phyloP scores from a whole-genome alignment of 2,329 filamentous ascomycete species.

The Colletotrichum aenigma region DNA sequence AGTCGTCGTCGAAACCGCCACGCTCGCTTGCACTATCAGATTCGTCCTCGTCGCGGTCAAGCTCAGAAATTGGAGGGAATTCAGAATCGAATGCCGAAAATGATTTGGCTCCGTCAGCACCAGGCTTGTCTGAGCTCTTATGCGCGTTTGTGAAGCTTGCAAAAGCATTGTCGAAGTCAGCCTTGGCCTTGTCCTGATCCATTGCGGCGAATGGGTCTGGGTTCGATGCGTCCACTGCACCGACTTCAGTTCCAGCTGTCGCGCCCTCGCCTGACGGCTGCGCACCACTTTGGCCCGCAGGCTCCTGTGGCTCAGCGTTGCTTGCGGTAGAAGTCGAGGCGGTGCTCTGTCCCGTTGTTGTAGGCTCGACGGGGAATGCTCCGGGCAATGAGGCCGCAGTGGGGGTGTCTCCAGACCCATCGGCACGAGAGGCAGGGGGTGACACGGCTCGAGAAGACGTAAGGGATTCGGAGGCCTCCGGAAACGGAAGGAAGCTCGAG shows the following conservation, averaged over 20 bases:
- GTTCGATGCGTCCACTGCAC: background rate
- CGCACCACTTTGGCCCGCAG: slow-evolving; percentile 27
- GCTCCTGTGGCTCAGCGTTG: slow-evolving; percentile 26
- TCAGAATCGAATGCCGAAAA: slow-evolving; percentile 70
- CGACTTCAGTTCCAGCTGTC: slow-evolving; percentile 2
- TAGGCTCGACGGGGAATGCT: slow-evolving; percentile 41
- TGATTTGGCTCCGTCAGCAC: slow-evolving; percentile 46
- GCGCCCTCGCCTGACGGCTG: slow-evolving; percentile 15
- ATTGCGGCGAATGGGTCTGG: slow-evolving; percentile 57
- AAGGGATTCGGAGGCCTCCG: slow-evolving; percentile 68
- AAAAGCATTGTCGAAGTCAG: slow-evolving; percentile 87
- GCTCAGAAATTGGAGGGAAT: slow-evolving; percentile 91
- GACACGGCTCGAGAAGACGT: slow-evolving; percentile 81
- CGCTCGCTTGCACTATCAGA: slow-evolving; percentile 79
- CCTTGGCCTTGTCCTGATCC: slow-evolving; percentile 68
- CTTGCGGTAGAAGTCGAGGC: slow-evolving; percentile 34
- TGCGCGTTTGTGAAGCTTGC: slow-evolving; percentile 69
- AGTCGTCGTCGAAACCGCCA: slow-evolving; percentile 93
- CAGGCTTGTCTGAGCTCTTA: slow-evolving; percentile 50
- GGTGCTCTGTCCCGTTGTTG: slow-evolving; percentile 37
- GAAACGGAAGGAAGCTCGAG: slow-evolving; percentile 76
- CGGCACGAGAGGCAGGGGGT: slow-evolving; percentile 65
- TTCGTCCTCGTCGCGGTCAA: slow-evolving; percentile 72
- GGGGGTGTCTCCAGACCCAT: slow-evolving; percentile 49
- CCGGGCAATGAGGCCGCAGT: slow-evolving; percentile 31